Evolutionary conservation across 2,329 filamentous ascomycete genomes (phyloP).

Genomic region (Rutstroemia sp.): DNA sequence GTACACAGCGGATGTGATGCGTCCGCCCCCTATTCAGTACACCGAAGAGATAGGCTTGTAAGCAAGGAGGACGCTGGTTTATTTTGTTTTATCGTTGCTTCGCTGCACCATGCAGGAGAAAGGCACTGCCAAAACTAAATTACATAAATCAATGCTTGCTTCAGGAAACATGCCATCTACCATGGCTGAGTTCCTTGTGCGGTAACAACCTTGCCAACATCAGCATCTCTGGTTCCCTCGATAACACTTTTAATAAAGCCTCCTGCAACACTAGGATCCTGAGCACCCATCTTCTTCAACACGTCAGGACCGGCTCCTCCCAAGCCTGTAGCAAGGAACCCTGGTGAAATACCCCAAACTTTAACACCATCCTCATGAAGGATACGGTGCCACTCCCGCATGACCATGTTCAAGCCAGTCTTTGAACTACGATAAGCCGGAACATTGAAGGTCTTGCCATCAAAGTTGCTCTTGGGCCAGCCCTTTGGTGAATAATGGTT

Average conservation of each 20-base stretch:
- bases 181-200: conserved; percentile 12
- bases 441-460: conserved; percentile 17
- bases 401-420: conserved; percentile 42
- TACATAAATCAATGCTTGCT: too few relatives aligned
- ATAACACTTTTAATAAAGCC: conserved; percentile 34
- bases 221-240: conserved; percentile 34
- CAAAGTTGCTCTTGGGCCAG: conserved; percentile 32
- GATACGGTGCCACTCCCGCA: conserved; percentile 37
- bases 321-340: conserved; percentile 41
- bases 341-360: conserved; percentile 42
- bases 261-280: conserved; percentile 32
- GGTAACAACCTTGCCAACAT: conserved; percentile 34
- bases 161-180: conserved; percentile 3
- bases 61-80: too few relatives aligned
- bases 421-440: conserved; percentile 36
- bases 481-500: conserved; percentile 28
- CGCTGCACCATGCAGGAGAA: too few relatives aligned
- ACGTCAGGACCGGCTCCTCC: conserved; percentile 7
- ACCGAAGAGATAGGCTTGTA: too few relatives aligned
- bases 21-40: too few relatives aligned
- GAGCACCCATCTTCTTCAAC: conserved; percentile 25
- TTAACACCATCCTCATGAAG: conserved; percentile 44
- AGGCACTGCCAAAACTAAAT: too few relatives aligned
- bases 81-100: too few relatives aligned
- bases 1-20: too few relatives aligned